Evolutionary conservation across 2,329 filamentous ascomycete genomes (phyloP).

Genomic region (Penicillium brevicompactum): DNA sequence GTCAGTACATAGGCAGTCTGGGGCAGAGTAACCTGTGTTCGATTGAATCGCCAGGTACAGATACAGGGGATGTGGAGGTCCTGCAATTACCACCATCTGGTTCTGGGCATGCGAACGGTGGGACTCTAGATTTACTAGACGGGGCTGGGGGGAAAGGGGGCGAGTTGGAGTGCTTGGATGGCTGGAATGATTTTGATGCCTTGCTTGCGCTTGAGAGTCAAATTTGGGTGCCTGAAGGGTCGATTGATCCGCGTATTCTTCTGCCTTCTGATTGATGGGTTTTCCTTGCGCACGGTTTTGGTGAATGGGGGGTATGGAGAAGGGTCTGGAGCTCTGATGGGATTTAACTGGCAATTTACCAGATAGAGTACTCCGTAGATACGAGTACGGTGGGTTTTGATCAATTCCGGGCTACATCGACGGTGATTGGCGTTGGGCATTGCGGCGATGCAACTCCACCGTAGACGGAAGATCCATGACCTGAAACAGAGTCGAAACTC

Average conservation of each 20-base stretch:
- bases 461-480: conserved; percentile 2
- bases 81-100: not conserved
- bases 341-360: not conserved
- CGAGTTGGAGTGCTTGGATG: not conserved
- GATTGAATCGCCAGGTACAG: not conserved
- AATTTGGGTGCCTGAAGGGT: conserved; percentile 9
- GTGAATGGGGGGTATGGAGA: not conserved
- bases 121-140: conserved; percentile 16
- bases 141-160: conserved; percentile 15
- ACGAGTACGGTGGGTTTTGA: not conserved
- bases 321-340: not conserved
- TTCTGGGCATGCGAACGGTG: conserved; percentile 1
- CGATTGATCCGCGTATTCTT: conserved; percentile 20
- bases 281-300: not conserved
- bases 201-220: conserved; percentile 33
- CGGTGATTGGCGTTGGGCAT: not conserved
- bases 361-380: not conserved
- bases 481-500: conserved; percentile 22
- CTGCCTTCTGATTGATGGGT: conserved; percentile 3
- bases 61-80: not conserved
- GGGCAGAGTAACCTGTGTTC: conserved; percentile 3
- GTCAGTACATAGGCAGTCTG: conserved; percentile 35
- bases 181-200: conserved; percentile 43
- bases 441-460: conserved; percentile 17
- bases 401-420: not conserved